Conservation (phyloP, 441 rosid genomes). For the Metrosideros polymorpha region DNA sequence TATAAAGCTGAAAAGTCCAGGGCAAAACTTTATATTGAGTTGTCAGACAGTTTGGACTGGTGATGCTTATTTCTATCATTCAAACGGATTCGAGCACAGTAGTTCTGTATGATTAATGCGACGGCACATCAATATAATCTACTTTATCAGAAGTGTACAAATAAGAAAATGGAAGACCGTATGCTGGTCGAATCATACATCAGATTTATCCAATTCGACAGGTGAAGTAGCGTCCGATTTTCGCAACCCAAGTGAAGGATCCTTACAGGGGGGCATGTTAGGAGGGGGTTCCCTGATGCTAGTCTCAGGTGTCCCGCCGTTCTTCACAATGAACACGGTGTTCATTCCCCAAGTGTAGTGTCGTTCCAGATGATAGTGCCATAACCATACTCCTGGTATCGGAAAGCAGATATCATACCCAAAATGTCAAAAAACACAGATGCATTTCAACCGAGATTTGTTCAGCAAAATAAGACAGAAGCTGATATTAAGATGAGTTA, state of each 20-base stretch:
- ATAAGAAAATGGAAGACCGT: background rate
- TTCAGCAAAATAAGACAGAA: background rate
- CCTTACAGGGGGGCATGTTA: constrained; percentile 17
- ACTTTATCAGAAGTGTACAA: background rate
- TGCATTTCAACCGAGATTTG: background rate
- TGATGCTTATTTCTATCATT: background rate
- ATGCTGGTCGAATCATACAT: background rate
- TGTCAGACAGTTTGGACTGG: background rate
- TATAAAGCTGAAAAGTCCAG: background rate
- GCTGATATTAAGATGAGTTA: background rate
- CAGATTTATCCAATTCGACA: background rate
- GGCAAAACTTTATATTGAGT: background rate
- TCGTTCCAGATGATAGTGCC: constrained; percentile 21
- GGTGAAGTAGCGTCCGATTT: background rate
- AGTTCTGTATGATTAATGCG: background rate
- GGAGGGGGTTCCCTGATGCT: constrained; percentile 5
- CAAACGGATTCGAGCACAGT: background rate
- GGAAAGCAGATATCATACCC: background rate
- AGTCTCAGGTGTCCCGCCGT: constrained; percentile 6
- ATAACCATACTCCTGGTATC: constrained; percentile 17
- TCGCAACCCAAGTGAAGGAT: background rate
- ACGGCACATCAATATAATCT: background rate
- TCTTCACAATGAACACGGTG: constrained; percentile 15
- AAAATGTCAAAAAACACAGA: background rate
- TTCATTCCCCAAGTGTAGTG: constrained; percentile 23